Base-by-base conservation (phyloP, 805 yeast genomes). In the Nakazawaea pomicola region DNA sequence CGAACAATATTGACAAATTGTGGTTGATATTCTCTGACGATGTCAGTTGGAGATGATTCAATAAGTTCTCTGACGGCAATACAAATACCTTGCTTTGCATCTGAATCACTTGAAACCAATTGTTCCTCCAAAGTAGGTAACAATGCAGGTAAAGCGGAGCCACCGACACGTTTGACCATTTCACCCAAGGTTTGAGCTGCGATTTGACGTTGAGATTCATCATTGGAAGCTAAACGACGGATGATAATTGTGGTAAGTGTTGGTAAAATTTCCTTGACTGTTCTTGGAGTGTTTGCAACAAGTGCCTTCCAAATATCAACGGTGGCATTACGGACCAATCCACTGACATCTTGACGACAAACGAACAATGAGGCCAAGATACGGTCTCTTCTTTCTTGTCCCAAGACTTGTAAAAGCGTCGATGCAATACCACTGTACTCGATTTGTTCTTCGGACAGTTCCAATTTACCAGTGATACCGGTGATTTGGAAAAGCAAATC, bases 141-240 rank as follows among this genome's bases (percentile, higher is more conserved):
- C 47, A 93, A 65, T 57, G 85, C 88, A 2, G 87, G 68, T 47
- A 93, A 72, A 0, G 96, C 95, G 52, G 82, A 82, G 21, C 87
- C 78, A 46, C 97, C 97, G 43, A 89, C 96, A 55, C 99, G 76
- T 55, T 91, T 86, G 33, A 89, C 96, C 68, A 90, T 71, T 55
- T 93, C 99, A 52, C 97, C 97, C 47, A 93, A 72, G 0, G 98
- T 85, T 42, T 84, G 83, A 24, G 97, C 97, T 43, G 95, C 96
- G 58, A 87, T 91, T 7, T 76, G 72, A 57, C 96, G 79, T 55
- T 88, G 86, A 38, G 72, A 74, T 34, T 77, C 84, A 47, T 89
- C 90, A 7, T 82, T 57, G n/a, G 89, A 80, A 0, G 96, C 95
- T 59, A 93, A 71, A 54, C 88, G 76, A 50, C 81, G 76, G 45